A percentile compares a stretch with the other conserved stretches of the same genome.
Conservation (phyloP, 768 basidiomycete genomes). For the Lactifluus rugatus region DNA sequence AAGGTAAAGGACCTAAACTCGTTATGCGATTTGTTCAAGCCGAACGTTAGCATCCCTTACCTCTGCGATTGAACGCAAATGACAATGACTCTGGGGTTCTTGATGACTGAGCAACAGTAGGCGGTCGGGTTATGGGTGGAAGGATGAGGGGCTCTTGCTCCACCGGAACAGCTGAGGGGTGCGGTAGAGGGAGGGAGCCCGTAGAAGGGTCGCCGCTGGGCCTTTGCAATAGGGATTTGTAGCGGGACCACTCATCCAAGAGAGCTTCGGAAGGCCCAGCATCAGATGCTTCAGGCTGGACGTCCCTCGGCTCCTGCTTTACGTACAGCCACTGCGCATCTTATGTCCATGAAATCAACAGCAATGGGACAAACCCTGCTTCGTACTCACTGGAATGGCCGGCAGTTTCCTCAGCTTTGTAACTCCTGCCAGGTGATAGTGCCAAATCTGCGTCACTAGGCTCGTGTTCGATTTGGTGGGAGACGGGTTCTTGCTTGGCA, state of each 20-base stretch:
- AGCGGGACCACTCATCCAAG: slow-evolving; percentile 4
- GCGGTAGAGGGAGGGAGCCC: neutral
- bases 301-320: slow-evolving; percentile 3
- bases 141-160: neutral
- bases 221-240: neutral
- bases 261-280: neutral
- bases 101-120: neutral
- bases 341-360: neutral
- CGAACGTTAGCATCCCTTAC: neutral
- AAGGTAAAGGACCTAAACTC: neutral
- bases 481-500: slow-evolving; percentile 4
- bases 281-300: neutral
- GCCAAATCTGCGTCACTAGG: neutral
- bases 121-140: neutral
- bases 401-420: neutral
- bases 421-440: neutral
- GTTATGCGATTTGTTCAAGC: neutral
- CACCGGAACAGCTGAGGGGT: neutral
- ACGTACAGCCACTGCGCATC: neutral
- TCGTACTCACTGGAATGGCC: neutral
- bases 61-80: neutral
- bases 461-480: neutral
- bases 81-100: neutral
- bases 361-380: neutral
- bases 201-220: neutral